These are phyloP conservation scores for Themeda triandra DNA, from an alignment of 176 grass and related monocot species.

Conservation along the genomic window DNA sequence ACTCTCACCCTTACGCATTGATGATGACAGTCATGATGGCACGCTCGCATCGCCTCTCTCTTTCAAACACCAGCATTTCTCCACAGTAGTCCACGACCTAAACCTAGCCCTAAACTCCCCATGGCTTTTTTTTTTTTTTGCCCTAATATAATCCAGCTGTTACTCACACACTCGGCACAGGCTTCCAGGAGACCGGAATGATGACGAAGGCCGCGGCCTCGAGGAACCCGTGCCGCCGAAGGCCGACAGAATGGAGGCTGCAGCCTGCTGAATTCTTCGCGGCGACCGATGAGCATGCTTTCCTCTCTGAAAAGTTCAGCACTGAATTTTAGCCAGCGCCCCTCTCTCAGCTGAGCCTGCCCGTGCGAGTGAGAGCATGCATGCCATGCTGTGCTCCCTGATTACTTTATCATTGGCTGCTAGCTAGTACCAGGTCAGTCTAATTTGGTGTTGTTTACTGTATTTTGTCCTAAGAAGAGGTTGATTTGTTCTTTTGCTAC, in stretches of 20 bases:
- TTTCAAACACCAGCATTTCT: neutral
- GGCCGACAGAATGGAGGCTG: constrained; percentile 41
- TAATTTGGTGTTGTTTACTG: neutral
- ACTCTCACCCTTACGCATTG: constrained; percentile 18
- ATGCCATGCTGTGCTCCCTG: constrained; percentile 5
- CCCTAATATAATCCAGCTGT: constrained; percentile 10
- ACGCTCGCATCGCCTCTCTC: neutral
- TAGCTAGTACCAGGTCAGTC: neutral
- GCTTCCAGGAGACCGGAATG: constrained; percentile 33
- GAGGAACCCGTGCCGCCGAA: neutral
- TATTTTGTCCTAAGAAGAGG: neutral
- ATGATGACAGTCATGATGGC: constrained; percentile 12
- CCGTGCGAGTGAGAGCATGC: constrained; percentile 11
- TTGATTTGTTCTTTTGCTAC: neutral
- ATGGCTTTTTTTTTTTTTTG: constrained; percentile 13
- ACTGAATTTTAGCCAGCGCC: constrained; percentile 50
- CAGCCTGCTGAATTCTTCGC: constrained; percentile 33
- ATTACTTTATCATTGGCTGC: constrained; percentile 31
- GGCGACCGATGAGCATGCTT: constrained; percentile 19
- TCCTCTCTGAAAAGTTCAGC: constrained; percentile 43
- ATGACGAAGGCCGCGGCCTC: constrained; percentile 16
- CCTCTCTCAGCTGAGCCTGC: neutral
- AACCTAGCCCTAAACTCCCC: neutral
- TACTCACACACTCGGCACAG: constrained; percentile 6
- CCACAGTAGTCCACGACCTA: neutral